These are phyloP conservation scores for Microbotryomycetes sp. DNA, from an alignment of 1,284 basidiomycete genomes.

Conservation along the genomic window DNA sequence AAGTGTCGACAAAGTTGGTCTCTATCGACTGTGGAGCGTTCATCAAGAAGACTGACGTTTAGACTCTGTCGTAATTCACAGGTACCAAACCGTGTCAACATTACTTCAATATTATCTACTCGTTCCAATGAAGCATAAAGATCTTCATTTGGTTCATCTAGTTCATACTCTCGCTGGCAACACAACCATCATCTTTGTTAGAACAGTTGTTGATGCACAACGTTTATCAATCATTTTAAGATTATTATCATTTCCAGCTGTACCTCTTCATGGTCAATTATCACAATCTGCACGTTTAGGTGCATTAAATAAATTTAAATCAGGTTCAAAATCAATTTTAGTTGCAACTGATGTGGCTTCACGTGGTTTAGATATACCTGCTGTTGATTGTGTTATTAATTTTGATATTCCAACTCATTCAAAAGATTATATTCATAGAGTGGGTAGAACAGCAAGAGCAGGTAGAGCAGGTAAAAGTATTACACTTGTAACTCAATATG, in stretches of 20 bases:
- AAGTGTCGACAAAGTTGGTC: conserved; percentile 79
- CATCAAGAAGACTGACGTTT: not conserved
- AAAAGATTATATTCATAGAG: conserved; percentile 98
- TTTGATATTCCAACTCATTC: conserved; percentile 97
- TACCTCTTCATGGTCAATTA: conserved; percentile 93
- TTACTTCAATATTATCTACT: conserved; percentile 94
- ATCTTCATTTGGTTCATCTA: conserved; percentile 83
- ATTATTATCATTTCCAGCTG: conserved; percentile 85
- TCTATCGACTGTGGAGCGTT: not conserved
- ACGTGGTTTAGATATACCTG: conserved; percentile 91
- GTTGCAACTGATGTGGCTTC: conserved; percentile 98
- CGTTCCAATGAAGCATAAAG: conserved; percentile 87
- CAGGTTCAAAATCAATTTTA: conserved; percentile 80
- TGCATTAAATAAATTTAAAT: conserved; percentile 94
- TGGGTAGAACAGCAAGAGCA: conserved; percentile 93
- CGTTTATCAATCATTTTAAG: conserved; percentile 83
- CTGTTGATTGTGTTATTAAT: conserved; percentile 95
- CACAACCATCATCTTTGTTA: conserved; percentile 92
- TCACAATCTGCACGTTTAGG: conserved; percentile 89
- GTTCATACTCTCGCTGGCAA: conserved; percentile 84
- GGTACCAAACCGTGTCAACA: conserved; percentile 95
- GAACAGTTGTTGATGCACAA: conserved; percentile 91
- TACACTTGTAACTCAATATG: conserved; percentile 96
- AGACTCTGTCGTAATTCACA: too few relatives aligned
- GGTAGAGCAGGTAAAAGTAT: conserved; percentile 92